Conservation (phyloP, 2,329 filamentous ascomycete species). For the Pestalotiopsis sp. region DNA sequence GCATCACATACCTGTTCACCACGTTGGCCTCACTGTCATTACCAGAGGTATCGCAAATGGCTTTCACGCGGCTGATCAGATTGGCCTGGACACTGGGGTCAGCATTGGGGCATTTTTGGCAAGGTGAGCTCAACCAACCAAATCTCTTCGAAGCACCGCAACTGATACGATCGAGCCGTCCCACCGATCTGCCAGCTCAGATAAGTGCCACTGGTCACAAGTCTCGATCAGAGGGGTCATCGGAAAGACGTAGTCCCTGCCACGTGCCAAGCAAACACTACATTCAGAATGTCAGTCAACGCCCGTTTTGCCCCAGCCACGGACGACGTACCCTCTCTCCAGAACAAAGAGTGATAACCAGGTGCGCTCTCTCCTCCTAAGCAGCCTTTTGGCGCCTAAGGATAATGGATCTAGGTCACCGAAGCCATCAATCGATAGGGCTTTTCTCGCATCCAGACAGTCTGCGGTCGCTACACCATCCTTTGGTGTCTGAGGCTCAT, state of each 20-base stretch:
- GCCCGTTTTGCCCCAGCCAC: background rate
- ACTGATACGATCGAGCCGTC: constrained; percentile 75
- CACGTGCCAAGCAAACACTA: constrained; percentile 70
- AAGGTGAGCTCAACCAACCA: constrained; percentile 45
- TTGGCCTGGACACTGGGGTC: constrained; percentile 43
- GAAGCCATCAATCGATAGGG: constrained; percentile 70
- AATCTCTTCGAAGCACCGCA: constrained; percentile 68
- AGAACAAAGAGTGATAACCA: constrained; percentile 76
- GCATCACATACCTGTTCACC: constrained; percentile 49
- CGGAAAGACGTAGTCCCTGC: constrained; percentile 69
- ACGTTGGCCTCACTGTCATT: constrained; percentile 54
- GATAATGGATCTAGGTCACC: constrained; percentile 63
- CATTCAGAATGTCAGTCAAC: constrained; percentile 20
- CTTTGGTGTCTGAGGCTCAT: constrained; percentile 46
- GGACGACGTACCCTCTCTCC: constrained; percentile 60
- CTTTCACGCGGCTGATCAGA: constrained; percentile 59
- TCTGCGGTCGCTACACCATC: constrained; percentile 63
- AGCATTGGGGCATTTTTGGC: background rate
- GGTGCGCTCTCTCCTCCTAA: constrained; percentile 68
- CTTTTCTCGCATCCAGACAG: constrained; percentile 68
- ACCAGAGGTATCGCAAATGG: constrained; percentile 60
- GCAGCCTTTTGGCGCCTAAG: constrained; percentile 60
- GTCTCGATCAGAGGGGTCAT: constrained; percentile 67
- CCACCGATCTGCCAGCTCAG: constrained; percentile 64
- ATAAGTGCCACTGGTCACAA: constrained; percentile 72